Conservation (phyloP, 2,329 filamentous ascomycete genomes). For the Passalora sequoiae region DNA sequence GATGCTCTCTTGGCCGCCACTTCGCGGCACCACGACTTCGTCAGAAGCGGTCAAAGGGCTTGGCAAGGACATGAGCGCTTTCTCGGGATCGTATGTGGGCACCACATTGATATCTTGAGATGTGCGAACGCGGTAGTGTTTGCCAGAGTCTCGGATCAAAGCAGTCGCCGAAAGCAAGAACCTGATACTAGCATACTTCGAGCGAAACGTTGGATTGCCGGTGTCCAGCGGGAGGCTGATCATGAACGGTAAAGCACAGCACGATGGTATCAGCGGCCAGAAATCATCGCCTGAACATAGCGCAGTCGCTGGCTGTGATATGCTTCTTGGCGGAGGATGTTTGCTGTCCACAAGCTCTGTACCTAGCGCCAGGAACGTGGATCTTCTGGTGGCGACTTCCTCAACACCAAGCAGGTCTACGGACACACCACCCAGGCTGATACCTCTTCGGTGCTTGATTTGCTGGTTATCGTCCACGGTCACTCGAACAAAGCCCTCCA, state of each 20-base stretch:
- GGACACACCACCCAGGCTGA: constrained; percentile 47
- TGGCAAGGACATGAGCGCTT: constrained; percentile 49
- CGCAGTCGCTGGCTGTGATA: constrained; percentile 43
- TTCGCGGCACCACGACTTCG: constrained; percentile 41
- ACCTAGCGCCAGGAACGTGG: constrained; percentile 49
- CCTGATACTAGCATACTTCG: constrained; percentile 48
- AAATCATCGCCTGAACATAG: constrained; percentile 37
- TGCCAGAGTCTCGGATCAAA: constrained; percentile 45
- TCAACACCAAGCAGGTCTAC: constrained; percentile 51
- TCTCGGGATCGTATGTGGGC: constrained; percentile 53
- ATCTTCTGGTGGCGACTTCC: constrained; percentile 45
- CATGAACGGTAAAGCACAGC: constrained; percentile 47
- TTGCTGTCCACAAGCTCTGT: constrained; percentile 48
- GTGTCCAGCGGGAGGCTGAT: constrained; percentile 51
- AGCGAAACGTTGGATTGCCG: constrained; percentile 51
- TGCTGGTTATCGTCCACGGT: constrained; percentile 45
- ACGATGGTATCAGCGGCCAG: constrained; percentile 48
- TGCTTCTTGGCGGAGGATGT: constrained; percentile 48
- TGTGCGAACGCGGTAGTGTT: constrained; percentile 46
- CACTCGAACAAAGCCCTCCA: constrained; percentile 49
- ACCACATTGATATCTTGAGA: constrained; percentile 49
- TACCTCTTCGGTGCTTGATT: constrained; percentile 38
- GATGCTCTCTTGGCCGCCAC: constrained; percentile 41
- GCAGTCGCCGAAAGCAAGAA: constrained; percentile 48
- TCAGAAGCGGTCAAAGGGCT: constrained; percentile 49